These are phyloP conservation scores for Wallacemonas sp. DNA, from an alignment of 208 protist species.

Conservation along the genomic window DNA sequence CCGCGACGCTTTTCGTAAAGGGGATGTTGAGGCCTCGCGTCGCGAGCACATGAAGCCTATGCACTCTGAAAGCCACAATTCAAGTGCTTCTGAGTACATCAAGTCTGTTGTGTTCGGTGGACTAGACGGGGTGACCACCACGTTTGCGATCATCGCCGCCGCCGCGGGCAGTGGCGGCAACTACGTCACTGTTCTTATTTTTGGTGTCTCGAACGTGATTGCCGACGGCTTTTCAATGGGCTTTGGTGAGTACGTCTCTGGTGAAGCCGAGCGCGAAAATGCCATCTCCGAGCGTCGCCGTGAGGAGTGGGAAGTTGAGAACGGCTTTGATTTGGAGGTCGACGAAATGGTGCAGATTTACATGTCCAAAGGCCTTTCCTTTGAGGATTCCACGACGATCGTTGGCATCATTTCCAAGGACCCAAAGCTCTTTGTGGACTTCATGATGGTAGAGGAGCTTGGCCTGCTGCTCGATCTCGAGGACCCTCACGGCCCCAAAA, in stretches of 20 bases:
- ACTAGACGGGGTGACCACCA: constrained; percentile 95
- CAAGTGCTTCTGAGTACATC: constrained; percentile 89
- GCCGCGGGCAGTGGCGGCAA: constrained; percentile 87
- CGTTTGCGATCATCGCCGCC: constrained; percentile 94
- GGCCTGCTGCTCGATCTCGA: constrained; percentile 81
- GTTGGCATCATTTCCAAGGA: constrained; percentile 94
- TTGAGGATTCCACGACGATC: constrained; percentile 89
- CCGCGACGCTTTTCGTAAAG: constrained; percentile 47
- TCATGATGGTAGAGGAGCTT: constrained; percentile 95
- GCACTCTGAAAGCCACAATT: constrained; percentile 78
- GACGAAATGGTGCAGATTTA: constrained; percentile 96
- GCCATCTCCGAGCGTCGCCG: constrained; percentile 75
- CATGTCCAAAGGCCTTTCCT: constrained; percentile 86
- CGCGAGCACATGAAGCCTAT: constrained; percentile 80
- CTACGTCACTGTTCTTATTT: constrained; percentile 83
- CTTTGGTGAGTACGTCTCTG: constrained; percentile 93
- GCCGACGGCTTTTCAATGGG: constrained; percentile 96
- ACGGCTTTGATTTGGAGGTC: constrained; percentile 91
- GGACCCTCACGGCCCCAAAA: constrained; percentile 72
- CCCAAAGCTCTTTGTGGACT: constrained; percentile 93
- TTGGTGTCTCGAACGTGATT: constrained; percentile 94
- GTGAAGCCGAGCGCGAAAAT: constrained; percentile 91
- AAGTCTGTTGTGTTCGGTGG: constrained; percentile 95
- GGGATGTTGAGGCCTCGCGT: constrained; percentile 76
- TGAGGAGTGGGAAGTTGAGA: constrained; percentile 95